Conservation (phyloP, 345 rosid species). For the Rhodomyrtus tomentosa region DNA sequence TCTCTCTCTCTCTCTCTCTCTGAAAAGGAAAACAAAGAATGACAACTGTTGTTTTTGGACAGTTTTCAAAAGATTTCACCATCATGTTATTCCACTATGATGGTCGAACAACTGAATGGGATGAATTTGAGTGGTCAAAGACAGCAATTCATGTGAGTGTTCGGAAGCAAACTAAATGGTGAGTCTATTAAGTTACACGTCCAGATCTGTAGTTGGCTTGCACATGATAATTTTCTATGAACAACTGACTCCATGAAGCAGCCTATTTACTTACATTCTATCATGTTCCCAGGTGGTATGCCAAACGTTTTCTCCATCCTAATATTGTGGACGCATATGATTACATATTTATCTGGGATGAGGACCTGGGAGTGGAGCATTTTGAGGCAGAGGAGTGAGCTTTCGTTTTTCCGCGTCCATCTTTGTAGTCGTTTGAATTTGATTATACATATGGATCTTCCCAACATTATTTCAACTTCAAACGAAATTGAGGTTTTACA, state of each 20-base stretch:
- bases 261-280: neutral
- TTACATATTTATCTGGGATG: constrained; percentile 92
- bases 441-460: neutral
- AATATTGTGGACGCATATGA: constrained; percentile 79
- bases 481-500: neutral
- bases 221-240: neutral
- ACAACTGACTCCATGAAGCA: neutral
- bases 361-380: constrained; percentile 88
- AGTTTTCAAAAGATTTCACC: constrained; percentile 92
- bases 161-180: constrained; percentile 88
- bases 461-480: neutral
- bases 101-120: constrained; percentile 77
- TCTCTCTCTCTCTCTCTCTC: neutral
- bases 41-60: constrained; percentile 4
- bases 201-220: neutral
- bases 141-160: constrained; percentile 86
- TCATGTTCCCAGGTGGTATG: constrained; percentile 64
- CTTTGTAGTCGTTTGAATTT: neutral
- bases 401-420: neutral
- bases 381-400: constrained; percentile 81
- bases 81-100: constrained; percentile 90
- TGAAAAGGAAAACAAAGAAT: neutral
- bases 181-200: constrained; percentile 2
- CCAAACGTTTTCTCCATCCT: constrained; percentile 96
- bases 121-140: constrained; percentile 90